Base-by-base conservation (phyloP, 2,329 filamentous ascomycete species). In the Pseudocercospora musae region DNA sequence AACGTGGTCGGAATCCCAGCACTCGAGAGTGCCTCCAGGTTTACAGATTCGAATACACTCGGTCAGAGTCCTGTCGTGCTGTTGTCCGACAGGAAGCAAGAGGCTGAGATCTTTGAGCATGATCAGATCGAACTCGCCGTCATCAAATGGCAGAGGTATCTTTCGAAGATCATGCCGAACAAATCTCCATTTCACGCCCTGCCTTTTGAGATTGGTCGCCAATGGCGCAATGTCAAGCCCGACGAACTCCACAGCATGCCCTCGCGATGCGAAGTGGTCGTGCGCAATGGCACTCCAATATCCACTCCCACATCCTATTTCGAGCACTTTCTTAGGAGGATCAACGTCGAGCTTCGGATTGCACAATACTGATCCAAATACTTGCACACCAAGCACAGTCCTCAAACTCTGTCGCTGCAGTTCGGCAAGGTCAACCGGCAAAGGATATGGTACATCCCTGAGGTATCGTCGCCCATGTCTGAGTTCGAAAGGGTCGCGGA, bases 251-350 rank as follows among this genome's bases (percentile, higher is more conserved):
- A 96, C 87, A 63, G 87, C 78, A 72, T 89, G 84, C 13, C 91
- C 91, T 59, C 85, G 81, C 54, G 85, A 83, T 60, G 84, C 82
- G 73, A 93, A 91, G 76, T 91, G 89, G 37, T 91, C 86, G 75
- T 96, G 89, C 75, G 91, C 96, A 80, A 92, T 87, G 31, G 90
- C 89, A 69, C 90, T 93, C 93, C 93, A 97, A 73, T 96, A 90
- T 23, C 87, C 94, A 20, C 89, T 89, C 18, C 93, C 93, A 75
- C 94, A 98, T 29, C 88, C 92, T 33, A 97, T 78, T 73, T 98
- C 94, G 23, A 98, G 82, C 27, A 98, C 89, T 67, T 87, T 88
- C 70, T 83, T 84, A 0, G 93, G 93, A 20, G 90, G 87, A 52
- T 86, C 85, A 66, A 85, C 82, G 48, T 82, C 79, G 58, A 91